Base-by-base conservation (phyloP, 768 basidiomycete genomes). In the Trametes maxima region DNA sequence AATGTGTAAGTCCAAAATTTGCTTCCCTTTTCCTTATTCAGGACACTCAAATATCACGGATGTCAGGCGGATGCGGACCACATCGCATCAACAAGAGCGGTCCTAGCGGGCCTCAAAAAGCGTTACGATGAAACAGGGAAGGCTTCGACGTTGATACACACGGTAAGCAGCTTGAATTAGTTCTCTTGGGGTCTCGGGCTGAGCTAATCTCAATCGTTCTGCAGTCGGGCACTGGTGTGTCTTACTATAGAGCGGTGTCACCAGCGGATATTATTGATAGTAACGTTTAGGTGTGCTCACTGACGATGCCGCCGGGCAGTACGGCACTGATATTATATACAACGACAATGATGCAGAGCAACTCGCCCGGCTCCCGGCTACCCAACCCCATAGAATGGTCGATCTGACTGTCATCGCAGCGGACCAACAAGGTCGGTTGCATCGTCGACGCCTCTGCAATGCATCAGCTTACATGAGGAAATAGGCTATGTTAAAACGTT, bases 141-240 rank as follows among this genome's bases (percentile, higher is more conserved):
- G 1, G 65, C 68, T 1, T 78, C 85, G 5, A 75, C 77, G 50
- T 75, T 84, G 2, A 87, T 90, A n/a, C 85, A 90, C 65, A 87
- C 86, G 0, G 88, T 86, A 65, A 66, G 85, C 71, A 2, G 25
- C 22, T 3, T 22, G 13, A 11, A 17, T n/a, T n/a, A n/a, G n/a
- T n/a, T n/a, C n/a, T n/a, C n/a, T n/a, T n/a, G n/a, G n/a, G n/a
- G n/a, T n/a, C n/a, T n/a, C n/a, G n/a, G n/a, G n/a, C n/a, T n/a
- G n/a, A n/a, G n/a, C n/a, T n/a, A n/a, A n/a, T n/a, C n/a, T n/a
- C n/a, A n/a, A n/a, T n/a, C n/a, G n/a, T n/a, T 5, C 21, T 21
- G 35, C n/a, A 51, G 36, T 51, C 49, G 11, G 49, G 49, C 10
- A 51, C 49, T 6, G 49, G 49, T 39, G 19, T 10, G 36, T 21